Conservation (phyloP, 2,329 filamentous ascomycete species). For the Aureobasidium uvarum region DNA sequence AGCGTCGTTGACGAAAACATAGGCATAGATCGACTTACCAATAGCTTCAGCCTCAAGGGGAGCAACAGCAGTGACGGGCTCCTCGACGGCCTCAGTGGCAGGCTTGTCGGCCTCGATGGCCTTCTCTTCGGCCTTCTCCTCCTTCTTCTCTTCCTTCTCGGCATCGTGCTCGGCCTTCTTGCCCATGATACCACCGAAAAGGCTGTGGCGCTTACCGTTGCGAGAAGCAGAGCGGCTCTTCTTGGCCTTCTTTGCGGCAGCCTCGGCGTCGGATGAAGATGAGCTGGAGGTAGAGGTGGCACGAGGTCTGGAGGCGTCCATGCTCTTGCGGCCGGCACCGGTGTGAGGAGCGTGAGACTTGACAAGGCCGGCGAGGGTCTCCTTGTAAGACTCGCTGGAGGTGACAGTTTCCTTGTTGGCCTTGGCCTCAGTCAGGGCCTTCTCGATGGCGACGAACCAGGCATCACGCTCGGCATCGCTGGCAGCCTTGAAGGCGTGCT, state of each 20-base stretch:
- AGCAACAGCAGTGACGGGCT: slow-evolving; percentile 35
- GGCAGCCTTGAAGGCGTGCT: slow-evolving; percentile 88
- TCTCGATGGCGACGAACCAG: slow-evolving; percentile 84
- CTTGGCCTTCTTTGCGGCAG: slow-evolving; percentile 39
- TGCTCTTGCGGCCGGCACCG: slow-evolving; percentile 43
- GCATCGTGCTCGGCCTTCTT: slow-evolving; percentile 58
- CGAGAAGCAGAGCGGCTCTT: slow-evolving; percentile 60
- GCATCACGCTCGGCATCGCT: slow-evolving; percentile 77
- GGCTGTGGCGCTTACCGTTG: slow-evolving; percentile 55
- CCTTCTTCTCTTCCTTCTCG: slow-evolving; percentile 43
- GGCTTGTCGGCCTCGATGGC: slow-evolving; percentile 37
- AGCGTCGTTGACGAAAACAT: slow-evolving; percentile 27
- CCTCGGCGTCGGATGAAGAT: slow-evolving; percentile 46
- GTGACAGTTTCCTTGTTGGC: slow-evolving; percentile 69
- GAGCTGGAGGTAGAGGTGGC: slow-evolving; percentile 41
- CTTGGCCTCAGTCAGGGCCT: slow-evolving; percentile 82
- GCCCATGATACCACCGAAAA: slow-evolving; percentile 58
- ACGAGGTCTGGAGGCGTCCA: slow-evolving; percentile 36
- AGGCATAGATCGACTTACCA: slow-evolving; percentile 36
- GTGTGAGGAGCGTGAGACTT: slow-evolving; percentile 35
- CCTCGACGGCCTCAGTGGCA: slow-evolving; percentile 41
- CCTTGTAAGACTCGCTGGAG: slow-evolving; percentile 85
- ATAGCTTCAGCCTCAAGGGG: slow-evolving; percentile 35
- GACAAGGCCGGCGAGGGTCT: slow-evolving; percentile 67
- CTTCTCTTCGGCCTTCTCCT: slow-evolving; percentile 41